These are phyloP conservation scores for Cruciata laevipes DNA, from an alignment of 257 asterid species.

Conservation along the genomic window DNA sequence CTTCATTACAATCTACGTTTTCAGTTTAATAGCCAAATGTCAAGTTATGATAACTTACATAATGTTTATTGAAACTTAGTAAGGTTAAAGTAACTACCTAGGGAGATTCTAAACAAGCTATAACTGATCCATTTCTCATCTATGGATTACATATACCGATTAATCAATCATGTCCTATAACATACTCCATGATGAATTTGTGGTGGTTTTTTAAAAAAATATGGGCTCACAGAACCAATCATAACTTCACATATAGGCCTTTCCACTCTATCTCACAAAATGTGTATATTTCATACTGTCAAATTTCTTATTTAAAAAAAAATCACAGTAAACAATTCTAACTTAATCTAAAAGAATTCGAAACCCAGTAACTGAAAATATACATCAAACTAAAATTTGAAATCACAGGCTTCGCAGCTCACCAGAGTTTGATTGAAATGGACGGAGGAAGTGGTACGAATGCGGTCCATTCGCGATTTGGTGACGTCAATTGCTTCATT, in stretches of 20 bases:
- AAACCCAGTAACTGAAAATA: background rate
- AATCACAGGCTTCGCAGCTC: slow-evolving; percentile 12
- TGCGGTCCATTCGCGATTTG: slow-evolving; percentile 62
- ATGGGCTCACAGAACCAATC: background rate
- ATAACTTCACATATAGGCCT: background rate
- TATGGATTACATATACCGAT: background rate
- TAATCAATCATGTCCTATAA: background rate
- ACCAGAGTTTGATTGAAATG: slow-evolving; percentile 78
- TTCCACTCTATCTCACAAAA: background rate
- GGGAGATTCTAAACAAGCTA: too few species aligned
- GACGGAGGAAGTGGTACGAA: slow-evolving; percentile 69
- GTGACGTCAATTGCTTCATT: slow-evolving; percentile 59
- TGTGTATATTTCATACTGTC: background rate
- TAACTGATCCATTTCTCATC: too few species aligned
- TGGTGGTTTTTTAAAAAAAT: too few species aligned
- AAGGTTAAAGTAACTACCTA: too few species aligned
- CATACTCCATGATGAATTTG: too few species aligned
- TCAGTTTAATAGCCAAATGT: background rate
- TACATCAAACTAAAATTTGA: background rate
- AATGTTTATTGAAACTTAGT: too few species aligned
- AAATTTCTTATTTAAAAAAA: too few species aligned
- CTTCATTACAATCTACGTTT: background rate
- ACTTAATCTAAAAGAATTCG: slow-evolving; percentile 6
- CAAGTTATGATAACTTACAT: too few species aligned
- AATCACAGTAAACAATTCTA: slow-evolving; percentile 11